Conservation (phyloP, 23 red algal genomes). For the Gracilaria vermiculophylla region DNA sequence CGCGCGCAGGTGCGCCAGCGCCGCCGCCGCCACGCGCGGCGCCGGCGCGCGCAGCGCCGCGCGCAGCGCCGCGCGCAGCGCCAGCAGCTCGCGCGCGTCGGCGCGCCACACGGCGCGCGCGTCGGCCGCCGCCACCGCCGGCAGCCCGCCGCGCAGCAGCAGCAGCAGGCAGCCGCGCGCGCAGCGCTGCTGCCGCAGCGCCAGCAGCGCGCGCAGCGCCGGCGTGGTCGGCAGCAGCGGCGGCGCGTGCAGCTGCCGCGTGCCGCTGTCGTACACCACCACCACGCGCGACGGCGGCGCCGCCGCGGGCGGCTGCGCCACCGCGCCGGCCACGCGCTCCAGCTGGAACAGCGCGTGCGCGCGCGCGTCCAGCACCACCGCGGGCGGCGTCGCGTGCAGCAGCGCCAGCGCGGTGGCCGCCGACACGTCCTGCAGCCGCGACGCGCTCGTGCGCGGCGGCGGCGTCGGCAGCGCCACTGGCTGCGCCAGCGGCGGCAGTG, state of each 20-base stretch:
- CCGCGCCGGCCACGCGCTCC: neutral
- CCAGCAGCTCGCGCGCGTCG: neutral
- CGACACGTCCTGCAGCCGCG: neutral
- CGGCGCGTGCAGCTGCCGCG: too few relatives aligned
- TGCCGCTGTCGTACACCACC: slow-evolving; percentile 13
- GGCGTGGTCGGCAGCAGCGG: slow-evolving; percentile 8
- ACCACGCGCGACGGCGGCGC: neutral
- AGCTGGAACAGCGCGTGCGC: neutral
- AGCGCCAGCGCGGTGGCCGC: neutral
- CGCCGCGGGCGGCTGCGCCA: neutral
- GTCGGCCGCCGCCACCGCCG: neutral
- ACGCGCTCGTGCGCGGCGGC: neutral
- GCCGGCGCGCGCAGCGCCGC: too few relatives aligned
- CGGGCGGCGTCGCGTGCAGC: neutral
- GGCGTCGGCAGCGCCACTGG: neutral
- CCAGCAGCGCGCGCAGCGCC: neutral
- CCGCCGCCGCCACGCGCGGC: neutral
- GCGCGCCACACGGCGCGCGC: neutral
- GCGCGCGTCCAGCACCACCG: slow-evolving; percentile 5
- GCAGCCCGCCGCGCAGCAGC: neutral
- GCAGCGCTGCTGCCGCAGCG: neutral
- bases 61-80: neutral
- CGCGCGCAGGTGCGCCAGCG: neutral
- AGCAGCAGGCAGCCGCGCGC: neutral
- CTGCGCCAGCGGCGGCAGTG: neutral